Evolutionary conservation across 805 yeast genomes (phyloP), one percentile per base, ranked within the genome.

Genomic region (Saturnispora serradocipensis): DNA sequence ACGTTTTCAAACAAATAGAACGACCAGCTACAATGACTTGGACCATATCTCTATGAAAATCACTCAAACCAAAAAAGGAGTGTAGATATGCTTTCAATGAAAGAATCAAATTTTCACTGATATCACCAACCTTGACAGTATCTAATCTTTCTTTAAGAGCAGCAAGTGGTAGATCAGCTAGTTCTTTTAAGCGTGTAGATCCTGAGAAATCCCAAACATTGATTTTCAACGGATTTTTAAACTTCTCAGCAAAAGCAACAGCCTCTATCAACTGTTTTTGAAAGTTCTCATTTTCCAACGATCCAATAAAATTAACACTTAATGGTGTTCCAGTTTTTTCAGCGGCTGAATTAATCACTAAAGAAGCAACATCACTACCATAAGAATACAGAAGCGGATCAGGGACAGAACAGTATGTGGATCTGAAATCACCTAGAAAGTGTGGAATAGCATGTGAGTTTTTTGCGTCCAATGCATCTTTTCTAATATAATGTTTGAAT

Each of bases 221-320:
- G 8, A 55, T 15, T 18, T 11, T 38, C 1, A 49, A 18, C n/a
- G 53, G 27, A 10, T 44, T 18, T 16, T 56, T 50, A n/a, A 46
- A 54, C 6, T 49, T 45, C 1, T 42, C 16, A 9, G 48, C 40
- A 44, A 52, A 60, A 39, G 64, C 56, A 34, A 75, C 55, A 0
- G 74, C 54, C 32, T 68, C 68, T 20, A 64, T 48, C 9, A 84
- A 59, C 60, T 84, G 87, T 4, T 65, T 54, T 28, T 75, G 57
- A 7, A 76, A 67, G 4, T 60, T 44, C 2, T 56, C 30, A 2
- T 71, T 59, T 27, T 69, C 66, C 52, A 83, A 74, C 58, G 82
- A 78, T 36, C 87, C 93, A 49, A 81, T 70, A 10, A 85, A 56
- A 65, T 88, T 81, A 8, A 82, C 43, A 1, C 70, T 62, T 10